Base-by-base conservation (phyloP, 75 land plant genomes). In the Picea sitchensis region DNA sequence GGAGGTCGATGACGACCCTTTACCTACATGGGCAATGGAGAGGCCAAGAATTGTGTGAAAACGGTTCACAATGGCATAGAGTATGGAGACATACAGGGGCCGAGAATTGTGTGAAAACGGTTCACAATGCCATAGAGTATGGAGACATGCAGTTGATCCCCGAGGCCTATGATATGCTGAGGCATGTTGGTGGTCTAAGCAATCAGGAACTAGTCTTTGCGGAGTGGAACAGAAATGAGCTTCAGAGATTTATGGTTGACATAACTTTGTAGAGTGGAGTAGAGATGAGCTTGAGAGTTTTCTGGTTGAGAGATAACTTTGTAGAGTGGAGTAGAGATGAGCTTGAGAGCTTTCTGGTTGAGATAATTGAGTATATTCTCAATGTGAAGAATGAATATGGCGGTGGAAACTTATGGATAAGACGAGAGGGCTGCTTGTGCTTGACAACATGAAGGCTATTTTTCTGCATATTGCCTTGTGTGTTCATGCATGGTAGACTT, bases 21-120 rank as follows among this genome's bases (percentile, higher is more conserved):
- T 2, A 91, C 91, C 26, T 91, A 91, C 36, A 79, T 91, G 59
- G 92, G 92, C 17, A 81, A 82, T 38, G 92, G 91, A 5, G 92
- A 91, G 3, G 75, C 93, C 2, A 91, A 91, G 3, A 89, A 91
- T 59, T 36, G 38, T 36, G 2, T n/a, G n/a, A n/a, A 89, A n/a
- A n/a, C n/a, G n/a, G n/a, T n/a, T n/a, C n/a, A n/a, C n/a, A n/a
- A n/a, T n/a, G n/a, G n/a, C n/a, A n/a, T n/a, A n/a, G n/a, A n/a
- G n/a, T n/a, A n/a, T n/a, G n/a, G n/a, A n/a, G n/a, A n/a, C n/a
- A n/a, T n/a, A n/a, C n/a, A n/a, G n/a, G n/a, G n/a, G n/a, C n/a
- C n/a, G n/a, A n/a, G n/a, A n/a, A n/a, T n/a, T n/a, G n/a, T 65
- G 93, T 91, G 54, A 91, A 91, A 79, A 91, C 89, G 93, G 93